Conservation (phyloP, 78 protist genomes). For the slime mould (Dictyostelium discoideum) region DNA sequence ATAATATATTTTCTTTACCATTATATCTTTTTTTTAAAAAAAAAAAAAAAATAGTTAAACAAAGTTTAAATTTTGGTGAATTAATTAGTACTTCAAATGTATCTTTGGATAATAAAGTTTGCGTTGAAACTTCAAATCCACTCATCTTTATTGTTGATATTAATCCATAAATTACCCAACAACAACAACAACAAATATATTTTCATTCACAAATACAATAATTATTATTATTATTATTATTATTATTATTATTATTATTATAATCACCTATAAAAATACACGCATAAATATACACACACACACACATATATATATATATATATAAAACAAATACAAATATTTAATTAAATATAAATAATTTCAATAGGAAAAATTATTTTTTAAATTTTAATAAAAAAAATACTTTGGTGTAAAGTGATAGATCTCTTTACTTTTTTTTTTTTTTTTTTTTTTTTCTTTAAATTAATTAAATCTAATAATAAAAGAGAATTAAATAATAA, state of each 20-base stretch:
- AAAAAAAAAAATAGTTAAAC: neutral
- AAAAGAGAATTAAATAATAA: neutral
- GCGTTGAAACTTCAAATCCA: neutral
- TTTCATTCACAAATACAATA: no score
- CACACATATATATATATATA: neutral
- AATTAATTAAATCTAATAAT: neutral
- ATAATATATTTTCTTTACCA: no score
- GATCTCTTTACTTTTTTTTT: neutral
- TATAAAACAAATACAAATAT: neutral
- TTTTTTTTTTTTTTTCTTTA: neutral
- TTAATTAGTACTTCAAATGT: slow-evolving; percentile 50
- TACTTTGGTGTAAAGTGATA: neutral
- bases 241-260: no score
- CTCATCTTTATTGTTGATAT: slow-evolving; percentile 36
- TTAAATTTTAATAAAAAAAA: neutral
- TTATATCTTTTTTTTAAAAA: neutral
- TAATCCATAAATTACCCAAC: neutral
- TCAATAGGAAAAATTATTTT: neutral
- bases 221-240: no score
- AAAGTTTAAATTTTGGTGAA: slow-evolving; percentile 54
- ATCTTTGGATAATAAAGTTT: neutral
- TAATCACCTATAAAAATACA: no score
- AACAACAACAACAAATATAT: no score
- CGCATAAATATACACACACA: no score
- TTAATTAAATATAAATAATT: neutral